Evolutionary conservation across 495 filamentous ascomycete species (phyloP).

Genomic region (Trichoderma reesei): DNA sequence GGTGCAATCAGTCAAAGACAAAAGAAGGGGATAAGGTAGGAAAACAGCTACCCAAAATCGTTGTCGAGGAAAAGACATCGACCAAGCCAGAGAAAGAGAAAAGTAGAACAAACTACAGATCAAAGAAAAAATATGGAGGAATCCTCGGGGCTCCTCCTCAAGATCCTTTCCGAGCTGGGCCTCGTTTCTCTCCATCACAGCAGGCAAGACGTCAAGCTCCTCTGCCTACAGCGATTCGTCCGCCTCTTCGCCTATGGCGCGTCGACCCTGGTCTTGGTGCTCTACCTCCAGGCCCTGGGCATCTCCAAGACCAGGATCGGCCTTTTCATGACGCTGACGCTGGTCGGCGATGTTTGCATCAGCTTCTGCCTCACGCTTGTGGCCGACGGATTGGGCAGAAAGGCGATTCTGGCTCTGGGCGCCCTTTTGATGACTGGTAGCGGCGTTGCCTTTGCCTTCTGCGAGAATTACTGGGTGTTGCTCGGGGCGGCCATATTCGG

Average conservation of each 20-base stretch:
- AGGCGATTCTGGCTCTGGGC: conserved; percentile 57
- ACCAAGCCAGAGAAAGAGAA: neutral
- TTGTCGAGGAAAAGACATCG: too few relatives aligned
- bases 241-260: conserved; percentile 74
- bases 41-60: neutral
- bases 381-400: conserved; percentile 64
- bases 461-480: conserved; percentile 64
- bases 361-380: conserved; percentile 66
- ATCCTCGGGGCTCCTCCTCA: neutral
- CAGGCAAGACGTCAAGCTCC: conserved; percentile 54
- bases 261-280: conserved; percentile 64
- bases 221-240: conserved; percentile 66
- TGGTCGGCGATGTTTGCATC: conserved; percentile 70
- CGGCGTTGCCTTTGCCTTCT: conserved; percentile 58
- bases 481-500: conserved; percentile 66
- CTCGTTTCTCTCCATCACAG: conserved; percentile 38
- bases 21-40: neutral
- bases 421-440: conserved; percentile 57
- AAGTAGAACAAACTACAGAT: neutral
- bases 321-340: conserved; percentile 79
- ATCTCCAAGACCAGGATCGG: conserved; percentile 67
- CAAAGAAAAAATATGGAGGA: neutral
- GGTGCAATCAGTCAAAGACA: neutral
- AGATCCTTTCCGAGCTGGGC: conserved; percentile 17
- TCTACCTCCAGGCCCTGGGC: conserved; percentile 53